These are phyloP conservation scores for Paracamarosporium sp. DNA, from an alignment of 2,329 filamentous ascomycete genomes.

Conservation along the genomic window DNA sequence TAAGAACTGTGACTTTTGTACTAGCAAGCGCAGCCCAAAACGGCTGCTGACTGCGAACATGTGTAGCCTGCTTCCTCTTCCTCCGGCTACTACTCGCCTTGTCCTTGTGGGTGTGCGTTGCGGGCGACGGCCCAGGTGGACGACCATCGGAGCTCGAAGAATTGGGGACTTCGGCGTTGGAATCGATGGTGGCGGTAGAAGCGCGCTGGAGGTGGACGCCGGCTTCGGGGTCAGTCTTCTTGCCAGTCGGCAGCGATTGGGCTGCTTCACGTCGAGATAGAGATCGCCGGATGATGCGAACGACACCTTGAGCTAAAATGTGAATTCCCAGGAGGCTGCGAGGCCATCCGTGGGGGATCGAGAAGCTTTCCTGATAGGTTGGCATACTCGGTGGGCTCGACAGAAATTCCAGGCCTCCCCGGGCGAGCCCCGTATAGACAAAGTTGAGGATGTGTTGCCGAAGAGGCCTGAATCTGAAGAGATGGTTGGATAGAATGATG, in stretches of 20 bases:
- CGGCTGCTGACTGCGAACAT: conserved; percentile 88
- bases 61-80: conserved; percentile 87
- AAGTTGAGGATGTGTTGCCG: conserved; percentile 50
- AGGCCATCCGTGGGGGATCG: conserved; percentile 67
- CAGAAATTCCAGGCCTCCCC: conserved; percentile 49
- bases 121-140: conserved; percentile 59
- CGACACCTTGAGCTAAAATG: conserved; percentile 75
- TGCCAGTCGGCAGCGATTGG: conserved; percentile 43
- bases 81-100: conserved; percentile 76
- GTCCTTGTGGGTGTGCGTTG: conserved; percentile 61
- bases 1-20: conserved; percentile 95
- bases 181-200: conserved; percentile 41
- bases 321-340: conserved; percentile 75
- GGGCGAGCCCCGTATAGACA: conserved; percentile 47
- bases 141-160: conserved; percentile 55
- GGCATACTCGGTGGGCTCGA: conserved; percentile 46
- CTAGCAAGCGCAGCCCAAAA: conserved; percentile 94
- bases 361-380: conserved; percentile 43
- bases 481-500: conserved; percentile 65
- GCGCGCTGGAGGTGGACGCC: conserved; percentile 47
- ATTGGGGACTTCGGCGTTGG: conserved; percentile 59
- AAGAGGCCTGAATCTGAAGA: conserved; percentile 61
- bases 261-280: conserved; percentile 45
- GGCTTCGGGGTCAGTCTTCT: conserved; percentile 66
- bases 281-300: conserved; percentile 68